A percentile compares a stretch with the other conserved stretches of the same genome.
These are phyloP conservation scores for Candida caryicola DNA, from an alignment of 805 yeast genomes.

Conservation along the genomic window DNA sequence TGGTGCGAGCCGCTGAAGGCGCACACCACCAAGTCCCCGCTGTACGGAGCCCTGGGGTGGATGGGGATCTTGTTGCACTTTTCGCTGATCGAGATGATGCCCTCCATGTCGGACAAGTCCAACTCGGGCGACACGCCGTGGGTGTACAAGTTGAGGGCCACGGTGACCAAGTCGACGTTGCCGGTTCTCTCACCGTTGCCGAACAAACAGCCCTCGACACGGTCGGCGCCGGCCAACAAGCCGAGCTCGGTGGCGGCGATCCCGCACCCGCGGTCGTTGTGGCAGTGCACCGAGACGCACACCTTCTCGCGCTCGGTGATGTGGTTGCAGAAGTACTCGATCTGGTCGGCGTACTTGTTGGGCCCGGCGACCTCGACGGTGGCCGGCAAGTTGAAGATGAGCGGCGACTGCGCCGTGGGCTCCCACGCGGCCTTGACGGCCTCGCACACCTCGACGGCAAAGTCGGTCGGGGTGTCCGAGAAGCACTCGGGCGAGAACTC, in stretches of 20 bases:
- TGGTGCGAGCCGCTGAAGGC: slow-evolving; percentile 77
- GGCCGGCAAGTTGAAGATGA: slow-evolving; percentile 77
- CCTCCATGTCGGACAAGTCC: slow-evolving; percentile 67
- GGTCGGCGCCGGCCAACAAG: slow-evolving; percentile 77
- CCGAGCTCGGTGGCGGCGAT: slow-evolving; percentile 82
- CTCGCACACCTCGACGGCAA: slow-evolving; percentile 73
- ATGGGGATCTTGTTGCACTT: slow-evolving; percentile 76
- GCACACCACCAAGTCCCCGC: slow-evolving; percentile 74
- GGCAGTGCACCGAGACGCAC: slow-evolving; percentile 68
- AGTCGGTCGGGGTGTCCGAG: slow-evolving; percentile 70
- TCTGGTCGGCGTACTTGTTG: slow-evolving; percentile 75
- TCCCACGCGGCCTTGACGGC: slow-evolving; percentile 79
- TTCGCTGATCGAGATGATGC: slow-evolving; percentile 66
- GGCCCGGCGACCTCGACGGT: slow-evolving; percentile 79
- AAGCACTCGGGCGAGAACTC: slow-evolving; percentile 81
- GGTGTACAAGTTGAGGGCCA: slow-evolving; percentile 75
- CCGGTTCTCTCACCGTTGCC: slow-evolving; percentile 88
- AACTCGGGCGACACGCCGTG: slow-evolving; percentile 71
- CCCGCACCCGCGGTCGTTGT: slow-evolving; percentile 81
- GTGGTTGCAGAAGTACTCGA: slow-evolving; percentile 67
- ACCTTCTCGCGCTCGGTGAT: slow-evolving; percentile 71
- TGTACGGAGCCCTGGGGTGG: slow-evolving; percentile 74
- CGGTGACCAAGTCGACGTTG: slow-evolving; percentile 73
- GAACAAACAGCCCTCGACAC: slow-evolving; percentile 80
- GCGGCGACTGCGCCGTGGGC: slow-evolving; percentile 70